Conservation (phyloP, 73 alveolate genomes). For the Blepharisma stoltei region DNA sequence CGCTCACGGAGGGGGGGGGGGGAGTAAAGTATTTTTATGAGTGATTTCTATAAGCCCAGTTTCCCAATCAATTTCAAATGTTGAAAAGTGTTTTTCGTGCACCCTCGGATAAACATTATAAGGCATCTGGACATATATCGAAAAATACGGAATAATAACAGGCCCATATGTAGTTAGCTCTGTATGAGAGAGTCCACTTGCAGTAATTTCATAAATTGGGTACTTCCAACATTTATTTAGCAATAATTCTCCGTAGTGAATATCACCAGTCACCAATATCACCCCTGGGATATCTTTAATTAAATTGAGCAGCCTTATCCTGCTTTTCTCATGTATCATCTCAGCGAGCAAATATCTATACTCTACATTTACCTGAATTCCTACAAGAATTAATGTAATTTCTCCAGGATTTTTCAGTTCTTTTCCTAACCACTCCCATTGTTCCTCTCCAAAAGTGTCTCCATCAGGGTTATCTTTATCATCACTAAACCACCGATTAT, state of each 20-base stretch:
- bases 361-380: conserved; percentile 62
- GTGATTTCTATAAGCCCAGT: not conserved
- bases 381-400: conserved; percentile 53
- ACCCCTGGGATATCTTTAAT: conserved; percentile 46
- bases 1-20: too few species aligned
- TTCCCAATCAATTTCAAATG: conserved; percentile 15
- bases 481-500: conserved; percentile 46
- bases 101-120: conserved; percentile 1
- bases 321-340: conserved; percentile 40
- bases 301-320: conserved; percentile 45
- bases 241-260: conserved; percentile 64
- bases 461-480: not conserved
- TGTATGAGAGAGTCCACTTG: conserved; percentile 73
- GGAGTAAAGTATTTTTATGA: not conserved
- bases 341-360: conserved; percentile 51
- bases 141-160: not conserved
- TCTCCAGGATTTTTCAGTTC: conserved; percentile 33
- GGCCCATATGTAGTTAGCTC: conserved; percentile 29
- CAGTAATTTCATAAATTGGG: conserved; percentile 58
- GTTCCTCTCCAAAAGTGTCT: conserved; percentile 52
- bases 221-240: conserved; percentile 55
- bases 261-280: conserved; percentile 72
- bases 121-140: not conserved
- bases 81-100: not conserved
- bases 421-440: conserved; percentile 70